Base-by-base conservation (phyloP, 2,329 filamentous ascomycete species). In the Fusarium sp. region DNA sequence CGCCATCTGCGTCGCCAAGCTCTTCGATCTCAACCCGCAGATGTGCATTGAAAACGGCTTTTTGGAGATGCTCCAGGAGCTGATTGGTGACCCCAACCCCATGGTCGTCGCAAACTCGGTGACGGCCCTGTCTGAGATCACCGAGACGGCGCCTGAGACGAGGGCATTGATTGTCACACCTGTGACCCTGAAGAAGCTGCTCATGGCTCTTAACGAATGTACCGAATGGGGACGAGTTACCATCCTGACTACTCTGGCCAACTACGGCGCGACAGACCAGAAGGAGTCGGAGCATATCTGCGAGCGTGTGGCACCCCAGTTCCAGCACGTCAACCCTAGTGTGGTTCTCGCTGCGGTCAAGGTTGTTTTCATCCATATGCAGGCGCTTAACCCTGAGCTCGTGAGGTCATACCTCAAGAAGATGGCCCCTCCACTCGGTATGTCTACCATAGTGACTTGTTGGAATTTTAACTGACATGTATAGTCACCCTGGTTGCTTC, bases 101-200 rank as follows among this genome's bases (percentile, higher is more conserved):
- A 99, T 98, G 96, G 97, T 99, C 5, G 97, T 99, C 67, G 97
- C 97, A 72, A 99, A 99, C 85, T 97, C 95, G 15, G 97, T 99
- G 10, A 96, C 95, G 72, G 97, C 97, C 4, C 88, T 99, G 61
- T 92, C 94, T 10, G 97, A 99, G 81, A 99, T 99, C 80, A 89
- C 89, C 77, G 95, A 99, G 81, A 91, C 94, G 1, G 94, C 95
- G 1, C 97, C 97, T 12, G 96, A 98, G 82, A 98, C 95, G 1
- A 91, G 91, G 72, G 97, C 96, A 6, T 87, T 99, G 64, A 88
- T 94, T 58, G 93, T 99, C 71, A 97, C 93, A 2, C 89, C 94
- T 3, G 88, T 91, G 69, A 96, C 92, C 4, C 86, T 99, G 73
- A 98, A 98, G 87, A 99, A 98, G 86, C 91, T 99, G 84, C 87